A percentile compares a stretch with the other conserved stretches of the same genome.
Evolutionary conservation across 495 filamentous ascomycete species (phyloP).

Genomic region (Amorphotheca resinae): DNA sequence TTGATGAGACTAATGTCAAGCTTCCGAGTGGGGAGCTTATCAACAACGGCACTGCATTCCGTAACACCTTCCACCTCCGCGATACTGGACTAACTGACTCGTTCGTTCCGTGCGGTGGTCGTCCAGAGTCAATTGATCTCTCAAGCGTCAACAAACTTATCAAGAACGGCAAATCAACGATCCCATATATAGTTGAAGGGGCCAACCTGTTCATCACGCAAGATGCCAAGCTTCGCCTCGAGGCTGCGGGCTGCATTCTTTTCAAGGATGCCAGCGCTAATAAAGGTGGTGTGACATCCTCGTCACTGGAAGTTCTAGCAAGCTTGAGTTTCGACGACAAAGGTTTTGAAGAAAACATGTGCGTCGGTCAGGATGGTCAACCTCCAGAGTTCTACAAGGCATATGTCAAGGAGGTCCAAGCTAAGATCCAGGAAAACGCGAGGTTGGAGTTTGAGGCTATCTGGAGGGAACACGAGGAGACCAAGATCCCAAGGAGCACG

Average conservation of each 20-base stretch:
- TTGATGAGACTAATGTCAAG: constrained; percentile 77
- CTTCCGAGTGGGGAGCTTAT: constrained; percentile 79
- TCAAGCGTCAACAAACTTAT: constrained; percentile 76
- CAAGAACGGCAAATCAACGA: constrained; percentile 63
- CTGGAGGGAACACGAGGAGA: constrained; percentile 84
- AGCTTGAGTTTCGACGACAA: constrained; percentile 86
- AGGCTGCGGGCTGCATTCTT: constrained; percentile 83
- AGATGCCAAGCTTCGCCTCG: constrained; percentile 88
- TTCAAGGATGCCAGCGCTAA: constrained; percentile 98
- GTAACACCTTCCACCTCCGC: constrained; percentile 91
- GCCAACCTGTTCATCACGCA: constrained; percentile 99
- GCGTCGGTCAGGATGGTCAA: constrained; percentile 61
- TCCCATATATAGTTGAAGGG: constrained; percentile 94
- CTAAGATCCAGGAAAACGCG: constrained; percentile 79
- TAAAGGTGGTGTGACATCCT: constrained; percentile 98
- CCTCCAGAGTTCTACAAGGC: constrained; percentile 80
- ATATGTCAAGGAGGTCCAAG: constrained; percentile 87
- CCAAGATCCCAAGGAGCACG: constrained; percentile 62
- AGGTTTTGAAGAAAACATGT: constrained; percentile 88
- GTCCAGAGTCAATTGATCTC: constrained; percentile 93
- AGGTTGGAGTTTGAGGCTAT: constrained; percentile 93
- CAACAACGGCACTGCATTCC: constrained; percentile 87
- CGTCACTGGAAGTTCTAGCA: constrained; percentile 89
- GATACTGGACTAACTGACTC: constrained; percentile 61
- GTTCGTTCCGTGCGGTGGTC: constrained; percentile 94